Evolutionary conservation across 208 protist genomes (phyloP).

Genomic region (Leptomonas seymouri): DNA sequence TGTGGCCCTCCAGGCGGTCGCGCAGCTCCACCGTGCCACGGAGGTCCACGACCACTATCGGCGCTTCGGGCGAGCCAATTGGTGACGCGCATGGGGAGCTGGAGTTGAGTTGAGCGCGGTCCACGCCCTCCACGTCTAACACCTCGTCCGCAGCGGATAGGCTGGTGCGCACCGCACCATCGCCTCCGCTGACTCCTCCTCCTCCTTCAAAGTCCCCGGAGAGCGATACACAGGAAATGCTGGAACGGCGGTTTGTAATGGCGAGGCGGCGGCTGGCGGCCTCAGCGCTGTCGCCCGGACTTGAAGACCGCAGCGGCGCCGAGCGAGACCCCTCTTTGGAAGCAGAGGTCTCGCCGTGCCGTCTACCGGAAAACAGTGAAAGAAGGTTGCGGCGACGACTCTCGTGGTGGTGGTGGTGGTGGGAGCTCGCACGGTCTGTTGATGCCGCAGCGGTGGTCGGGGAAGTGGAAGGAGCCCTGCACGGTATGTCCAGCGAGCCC

Average conservation of each 20-base stretch:
- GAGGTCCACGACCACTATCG: slow-evolving; percentile 34
- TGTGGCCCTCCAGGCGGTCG: slow-evolving; percentile 47
- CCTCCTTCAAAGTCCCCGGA: neutral
- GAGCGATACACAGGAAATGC: neutral
- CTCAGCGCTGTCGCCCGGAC: neutral
- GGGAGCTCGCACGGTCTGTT: neutral
- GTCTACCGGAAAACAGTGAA: slow-evolving; percentile 33
- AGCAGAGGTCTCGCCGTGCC: slow-evolving; percentile 10
- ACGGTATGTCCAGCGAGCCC: neutral
- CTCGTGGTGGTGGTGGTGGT: neutral
- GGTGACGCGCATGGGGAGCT: neutral
- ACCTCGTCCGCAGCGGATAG: neutral
- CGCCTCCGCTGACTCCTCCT: too few species aligned
- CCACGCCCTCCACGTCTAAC: neutral
- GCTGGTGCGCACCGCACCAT: neutral
- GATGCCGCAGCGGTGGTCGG: neutral
- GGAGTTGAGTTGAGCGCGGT: neutral
- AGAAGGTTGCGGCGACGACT: slow-evolving; percentile 27
- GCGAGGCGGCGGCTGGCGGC: neutral
- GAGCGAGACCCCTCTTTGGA: slow-evolving; percentile 2
- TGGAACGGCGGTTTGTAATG: neutral
- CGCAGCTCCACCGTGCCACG: slow-evolving; percentile 48
- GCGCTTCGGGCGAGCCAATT: neutral
- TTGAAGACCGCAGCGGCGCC: neutral
- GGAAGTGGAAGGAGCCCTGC: neutral